Evolutionary conservation across 2,329 filamentous ascomycete genomes (phyloP), one percentile per base, ranked within the genome.

Genomic region (Aspergillus flavus): DNA sequence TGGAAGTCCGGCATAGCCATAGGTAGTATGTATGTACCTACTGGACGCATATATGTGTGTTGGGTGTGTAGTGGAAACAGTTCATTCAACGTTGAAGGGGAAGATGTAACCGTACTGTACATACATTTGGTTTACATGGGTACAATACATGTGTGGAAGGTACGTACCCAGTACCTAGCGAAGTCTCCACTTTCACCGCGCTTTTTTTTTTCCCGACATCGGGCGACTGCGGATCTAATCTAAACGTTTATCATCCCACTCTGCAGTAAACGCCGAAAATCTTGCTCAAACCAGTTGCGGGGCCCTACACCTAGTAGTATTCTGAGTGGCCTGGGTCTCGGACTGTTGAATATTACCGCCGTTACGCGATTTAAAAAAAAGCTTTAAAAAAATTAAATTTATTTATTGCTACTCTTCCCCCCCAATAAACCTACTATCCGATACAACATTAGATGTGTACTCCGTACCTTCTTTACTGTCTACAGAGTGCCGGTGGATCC

Each of bases 161-260:
- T 21, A 54, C 21, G 26, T 28, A 28, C 26, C 26, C 6, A 28
- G 26, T 30, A 11, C 16, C 23, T 39, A 9, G 23, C 7, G 28
- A 32, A 16, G 34, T 55, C 32, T 28, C 30, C 32, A 55, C 32
- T 39, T 36, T 26, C 2, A 7, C 52, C 21, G 36, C 14, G 32
- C 52, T n/a, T 41, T 41, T n/a, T 41, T 41, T 45, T 46, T 46
- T 68, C 52, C 68, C 67, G 68, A 69, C 66, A 69, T 71, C 68
- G 68, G 69, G 64, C 62, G 36, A 66, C 54, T 61, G 64, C 63
- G 64, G 69, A 70, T 71, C 66, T 69, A 67, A 66, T 69, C 66
- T 64, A 58, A 64, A 59, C 56, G 59, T 64, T 56, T 54, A 64
- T 61, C 60, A 63, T 63, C 58, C 58, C 64, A 64, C 58, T 65